Evolutionary conservation across 108 stramenopile genomes (phyloP), one percentile per base, ranked within the genome.

Genomic region (Nitzschia sp.): DNA sequence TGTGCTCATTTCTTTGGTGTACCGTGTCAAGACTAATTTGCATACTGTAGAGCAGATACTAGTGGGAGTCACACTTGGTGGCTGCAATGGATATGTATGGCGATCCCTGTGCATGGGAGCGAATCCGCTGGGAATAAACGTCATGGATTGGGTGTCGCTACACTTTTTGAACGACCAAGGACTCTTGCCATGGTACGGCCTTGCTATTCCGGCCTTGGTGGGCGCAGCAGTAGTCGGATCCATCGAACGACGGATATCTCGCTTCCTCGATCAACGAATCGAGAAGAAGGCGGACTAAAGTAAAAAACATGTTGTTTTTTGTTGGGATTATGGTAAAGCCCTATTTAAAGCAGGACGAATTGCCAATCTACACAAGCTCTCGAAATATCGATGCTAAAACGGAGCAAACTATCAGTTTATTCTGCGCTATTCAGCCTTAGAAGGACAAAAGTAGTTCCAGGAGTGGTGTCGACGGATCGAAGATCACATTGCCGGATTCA

Each of bases 201-300:
- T 93, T 36, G 56, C 58, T 16, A 61, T 93, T 19, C 89, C 92
- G 1, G 68, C 84, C 33, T n/a, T 89, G 44, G 76, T 90, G 11
- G 92, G 92, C 16, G 76, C 71, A 0, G 58, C 76, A 2, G 87
- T 90, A 0, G 92, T 93, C 21, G 89, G 92, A 11, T 84, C 84
- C 22, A 80, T 90, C 53, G 92, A 93, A 75, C 85, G 92, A 16
- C 67, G 88, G 27, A 73, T 92, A n/a, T 44, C 63, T 0, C 26
- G 28, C 8, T 69, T 50, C 19, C 48, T 50, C 4, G 8, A 4
- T 44, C 60, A 41, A 41, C 45, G 13, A 41, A 41, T 6, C 38
- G 13, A 41, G 38, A 41, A n/a, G n/a, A n/a, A n/a, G n/a, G n/a
- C n/a, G n/a, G n/a, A n/a, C n/a, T n/a, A n/a, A n/a, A n/a, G n/a